phyloP scores from a whole-genome alignment of 2,329 filamentous ascomycete genomes.

The Colletotrichum chlorophyti region DNA sequence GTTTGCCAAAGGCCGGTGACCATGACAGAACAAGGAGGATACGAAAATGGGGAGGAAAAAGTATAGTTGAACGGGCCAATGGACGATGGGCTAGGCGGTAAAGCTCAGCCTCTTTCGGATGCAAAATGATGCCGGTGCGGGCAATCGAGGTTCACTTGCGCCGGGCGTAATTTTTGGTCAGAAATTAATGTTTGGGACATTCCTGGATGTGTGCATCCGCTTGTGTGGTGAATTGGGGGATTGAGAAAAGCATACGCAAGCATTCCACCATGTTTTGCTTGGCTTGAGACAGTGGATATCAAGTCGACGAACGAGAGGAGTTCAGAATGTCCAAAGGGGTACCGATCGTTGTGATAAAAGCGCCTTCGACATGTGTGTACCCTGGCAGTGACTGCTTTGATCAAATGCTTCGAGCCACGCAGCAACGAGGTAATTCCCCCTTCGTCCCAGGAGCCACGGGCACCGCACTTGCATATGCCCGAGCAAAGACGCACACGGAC shows the following conservation, averaged over 20 bases:
- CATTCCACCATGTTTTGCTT: constrained; percentile 17
- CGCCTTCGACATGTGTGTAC: constrained; percentile 6
- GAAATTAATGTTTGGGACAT: constrained; percentile 13
- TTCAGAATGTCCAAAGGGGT: constrained; percentile 6
- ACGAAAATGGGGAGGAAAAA: not conserved
- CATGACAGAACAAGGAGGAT: not conserved
- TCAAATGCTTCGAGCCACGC: not conserved
- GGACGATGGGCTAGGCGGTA: constrained; percentile 11
- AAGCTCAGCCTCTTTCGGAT: constrained; percentile 17
- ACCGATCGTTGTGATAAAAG: constrained; percentile 19
- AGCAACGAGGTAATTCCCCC: not conserved
- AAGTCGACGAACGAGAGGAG: constrained; percentile 1
- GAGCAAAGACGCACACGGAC: not conserved
- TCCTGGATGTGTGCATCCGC: constrained; percentile 3
- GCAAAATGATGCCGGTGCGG: constrained; percentile 15
- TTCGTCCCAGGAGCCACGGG: not conserved
- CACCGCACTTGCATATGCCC: not conserved
- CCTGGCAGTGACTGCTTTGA: not conserved
- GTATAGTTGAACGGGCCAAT: constrained; percentile 8
- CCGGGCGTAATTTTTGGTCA: constrained; percentile 26
- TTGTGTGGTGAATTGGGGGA: not conserved
- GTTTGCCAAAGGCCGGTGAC: constrained; percentile 11
- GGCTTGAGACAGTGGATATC: constrained; percentile 8
- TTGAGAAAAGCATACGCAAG: constrained; percentile 18
- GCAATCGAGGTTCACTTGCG: constrained; percentile 9